Evolutionary conservation across 2,329 filamentous ascomycete genomes (phyloP).

Genomic region (Trichoderma semiorbis): DNA sequence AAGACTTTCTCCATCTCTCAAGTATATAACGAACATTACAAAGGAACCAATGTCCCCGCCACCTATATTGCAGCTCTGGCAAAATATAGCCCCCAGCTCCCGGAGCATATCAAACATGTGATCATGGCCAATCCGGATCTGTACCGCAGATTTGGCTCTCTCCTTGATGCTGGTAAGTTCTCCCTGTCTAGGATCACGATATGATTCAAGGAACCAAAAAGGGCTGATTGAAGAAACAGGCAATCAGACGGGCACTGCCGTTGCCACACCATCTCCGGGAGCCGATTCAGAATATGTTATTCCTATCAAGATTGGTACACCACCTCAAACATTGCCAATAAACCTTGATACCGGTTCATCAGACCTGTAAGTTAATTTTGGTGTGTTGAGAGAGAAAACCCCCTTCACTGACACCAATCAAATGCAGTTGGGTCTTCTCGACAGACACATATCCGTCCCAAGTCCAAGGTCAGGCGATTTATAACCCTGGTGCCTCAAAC

Average conservation of each 20-base stretch:
- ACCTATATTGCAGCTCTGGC: slow-evolving; percentile 32
- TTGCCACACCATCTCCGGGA: slow-evolving; percentile 30
- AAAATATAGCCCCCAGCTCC: slow-evolving; percentile 37
- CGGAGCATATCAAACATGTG: slow-evolving; percentile 27
- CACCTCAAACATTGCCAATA: slow-evolving; percentile 55
- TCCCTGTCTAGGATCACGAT: not conserved
- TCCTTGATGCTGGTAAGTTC: slow-evolving; percentile 12
- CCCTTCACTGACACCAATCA: slow-evolving; percentile 25
- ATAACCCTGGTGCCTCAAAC: slow-evolving; percentile 46
- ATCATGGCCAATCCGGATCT: slow-evolving; percentile 25
- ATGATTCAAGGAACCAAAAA: too few species aligned
- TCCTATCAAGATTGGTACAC: slow-evolving; percentile 60
- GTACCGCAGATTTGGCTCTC: slow-evolving; percentile 24
- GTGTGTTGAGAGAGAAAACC: not conserved
- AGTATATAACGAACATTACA: slow-evolving; percentile 34
- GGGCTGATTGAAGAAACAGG: slow-evolving; percentile 6
- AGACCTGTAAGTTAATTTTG: slow-evolving; percentile 40
- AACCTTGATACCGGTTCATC: slow-evolving; percentile 65
- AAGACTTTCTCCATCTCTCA: slow-evolving; percentile 30
- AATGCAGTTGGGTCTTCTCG: slow-evolving; percentile 65
- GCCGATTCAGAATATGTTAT: slow-evolving; percentile 57
- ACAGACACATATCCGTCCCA: slow-evolving; percentile 48
- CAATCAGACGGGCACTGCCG: slow-evolving; percentile 24
- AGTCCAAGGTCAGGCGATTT: slow-evolving; percentile 53
- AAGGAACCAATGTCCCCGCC: slow-evolving; percentile 31